phyloP scores from a whole-genome alignment of 2,329 filamentous ascomycete genomes.

The Botrytis cinerea region DNA sequence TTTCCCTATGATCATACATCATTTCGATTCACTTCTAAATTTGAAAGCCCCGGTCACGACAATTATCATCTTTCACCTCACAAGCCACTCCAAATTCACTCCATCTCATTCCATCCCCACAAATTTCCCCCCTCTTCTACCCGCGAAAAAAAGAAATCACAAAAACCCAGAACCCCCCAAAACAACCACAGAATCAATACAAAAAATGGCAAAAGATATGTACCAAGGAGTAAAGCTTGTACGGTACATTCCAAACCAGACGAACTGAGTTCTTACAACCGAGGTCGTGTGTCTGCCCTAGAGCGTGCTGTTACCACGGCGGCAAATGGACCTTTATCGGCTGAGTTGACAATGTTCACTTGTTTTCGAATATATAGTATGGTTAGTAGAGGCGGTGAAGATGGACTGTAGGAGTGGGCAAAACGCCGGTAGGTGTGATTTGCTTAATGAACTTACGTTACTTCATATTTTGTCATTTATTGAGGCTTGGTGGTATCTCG shows the following conservation, averaged over 20 bases:
- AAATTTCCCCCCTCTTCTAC: not conserved
- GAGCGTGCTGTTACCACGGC: conserved; percentile 15
- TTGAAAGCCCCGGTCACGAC: too few relatives aligned
- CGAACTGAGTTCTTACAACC: conserved; percentile 7
- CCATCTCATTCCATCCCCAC: not conserved
- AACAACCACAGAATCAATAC: not conserved
- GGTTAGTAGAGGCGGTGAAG: not conserved
- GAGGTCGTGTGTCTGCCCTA: conserved; percentile 10
- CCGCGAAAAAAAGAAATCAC: not conserved
- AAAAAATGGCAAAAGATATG: conserved; percentile 6
- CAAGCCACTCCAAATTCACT: not conserved
- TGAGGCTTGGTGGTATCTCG: too few relatives aligned
- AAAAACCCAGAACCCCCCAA: not conserved
- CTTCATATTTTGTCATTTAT: too few relatives aligned
- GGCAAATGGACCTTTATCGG: conserved; percentile 11
- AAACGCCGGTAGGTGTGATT: too few relatives aligned
- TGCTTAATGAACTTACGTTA: too few relatives aligned
- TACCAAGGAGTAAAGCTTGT: conserved; percentile 4
- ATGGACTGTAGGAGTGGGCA: not conserved
- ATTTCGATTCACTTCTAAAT: too few relatives aligned
- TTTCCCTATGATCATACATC: too few relatives aligned
- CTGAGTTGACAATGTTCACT: not conserved
- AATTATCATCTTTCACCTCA: not conserved
- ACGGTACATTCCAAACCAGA: not conserved
- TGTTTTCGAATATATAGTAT: not conserved